Conservation (phyloP, 371 early-diverging fungal species). For the Apophysomyces elegans region DNA sequence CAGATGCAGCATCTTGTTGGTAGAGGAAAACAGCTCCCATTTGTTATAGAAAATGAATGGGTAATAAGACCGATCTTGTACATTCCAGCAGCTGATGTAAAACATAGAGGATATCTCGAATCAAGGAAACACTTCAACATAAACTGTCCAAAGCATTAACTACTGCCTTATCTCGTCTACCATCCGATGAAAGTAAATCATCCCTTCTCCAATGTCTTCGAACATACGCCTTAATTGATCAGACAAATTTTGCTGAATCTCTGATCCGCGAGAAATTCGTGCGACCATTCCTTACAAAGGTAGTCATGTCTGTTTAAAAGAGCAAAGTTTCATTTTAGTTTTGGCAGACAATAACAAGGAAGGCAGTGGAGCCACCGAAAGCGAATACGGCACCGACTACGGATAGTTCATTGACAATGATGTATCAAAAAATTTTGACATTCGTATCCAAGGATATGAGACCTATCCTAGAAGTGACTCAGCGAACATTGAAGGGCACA, state of each 20-base stretch:
- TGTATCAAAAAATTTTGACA: constrained; percentile 62
- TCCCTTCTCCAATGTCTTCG: constrained; percentile 71
- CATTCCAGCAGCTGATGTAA: background rate
- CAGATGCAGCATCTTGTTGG: constrained; percentile 81
- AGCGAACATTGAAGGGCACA: constrained; percentile 68
- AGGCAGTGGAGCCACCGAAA: constrained; percentile 23
- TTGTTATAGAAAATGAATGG: constrained; percentile 79
- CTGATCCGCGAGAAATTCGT: constrained; percentile 67
- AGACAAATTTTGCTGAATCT: constrained; percentile 69
- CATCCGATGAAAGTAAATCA: constrained; percentile 46
- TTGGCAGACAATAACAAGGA: constrained; percentile 38
- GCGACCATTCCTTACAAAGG: constrained; percentile 59
- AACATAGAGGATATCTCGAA: constrained; percentile 69
- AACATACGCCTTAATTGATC: constrained; percentile 77
- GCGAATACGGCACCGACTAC: constrained; percentile 5
- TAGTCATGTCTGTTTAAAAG: constrained; percentile 15
- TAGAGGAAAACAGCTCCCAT: constrained; percentile 68
- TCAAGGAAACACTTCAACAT: constrained; percentile 70
- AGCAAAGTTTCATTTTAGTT: background rate
- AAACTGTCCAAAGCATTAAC: constrained; percentile 57
- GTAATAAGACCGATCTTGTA: constrained; percentile 36
- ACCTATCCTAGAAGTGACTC: constrained; percentile 64
- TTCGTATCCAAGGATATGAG: constrained; percentile 60
- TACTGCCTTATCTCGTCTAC: constrained; percentile 50
- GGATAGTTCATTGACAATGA: constrained; percentile 46